Base-by-base conservation (phyloP, 2,329 filamentous ascomycete species). In the Aspergillus oerlinghausenensis region DNA sequence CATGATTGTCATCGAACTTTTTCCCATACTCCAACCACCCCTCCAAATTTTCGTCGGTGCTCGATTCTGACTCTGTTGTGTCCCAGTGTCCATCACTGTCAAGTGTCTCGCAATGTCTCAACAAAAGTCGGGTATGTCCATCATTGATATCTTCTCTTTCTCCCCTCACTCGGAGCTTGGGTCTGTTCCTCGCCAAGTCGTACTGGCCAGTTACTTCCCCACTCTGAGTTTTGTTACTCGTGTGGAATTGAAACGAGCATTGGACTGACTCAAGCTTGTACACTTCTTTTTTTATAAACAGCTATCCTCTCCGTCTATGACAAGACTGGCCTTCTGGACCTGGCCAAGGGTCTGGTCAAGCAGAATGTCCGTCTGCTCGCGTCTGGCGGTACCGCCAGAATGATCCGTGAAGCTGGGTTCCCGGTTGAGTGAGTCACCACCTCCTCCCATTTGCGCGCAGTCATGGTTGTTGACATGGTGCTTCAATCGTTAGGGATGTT, bases 281-380 rank as follows among this genome's bases (percentile, higher is more conserved):
- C 51, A 17, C 14, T 47, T 45, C n/a, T 42, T 25, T 45, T 19
- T 19, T 25, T 49, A 23, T 52, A 28, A 55, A 58, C 53, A 82
- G 94, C 94, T 65, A 97, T 99, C 72, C 84, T 99, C 74, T 97
- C 93, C 64, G 94, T 97, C 81, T 97, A 94, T 75, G 91, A 99
- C 84, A 99, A 99, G 87, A 97, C 93, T 55, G 94, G 92, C 59
- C 84, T 96, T 65, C 80, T 97, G 65, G 92, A 97, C 77, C 83
- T 97, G 67, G 91, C 92, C 69, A 96, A 96, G 78, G 92, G 92
- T 67, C 85, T 97, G 51, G 84, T 89, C 71, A 85, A 93, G 81
- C 85, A 95, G 72, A 88, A 94, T 85, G 89, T 96, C 66, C 89
- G 92, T 66, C 88, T 99, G 64, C 84, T 99, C 57, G 94, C 94